Percentiles rank a stretch among this genome's conserved stretches.
Conservation (phyloP, 768 basidiomycete genomes). For the Agaricus subrufescens region DNA sequence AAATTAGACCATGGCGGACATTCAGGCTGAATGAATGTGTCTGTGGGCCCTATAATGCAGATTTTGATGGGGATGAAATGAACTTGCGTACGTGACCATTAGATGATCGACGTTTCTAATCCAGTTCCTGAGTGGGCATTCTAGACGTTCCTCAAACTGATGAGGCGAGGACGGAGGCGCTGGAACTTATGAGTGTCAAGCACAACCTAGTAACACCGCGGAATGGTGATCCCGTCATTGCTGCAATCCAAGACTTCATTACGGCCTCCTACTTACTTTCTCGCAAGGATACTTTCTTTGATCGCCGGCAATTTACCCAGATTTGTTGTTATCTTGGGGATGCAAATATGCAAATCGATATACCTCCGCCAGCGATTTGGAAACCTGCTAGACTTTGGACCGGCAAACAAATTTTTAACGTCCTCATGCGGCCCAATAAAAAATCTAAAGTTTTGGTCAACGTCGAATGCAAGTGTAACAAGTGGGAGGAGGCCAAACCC, state of each 20-base stretch:
- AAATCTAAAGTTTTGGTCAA: conserved; percentile 82
- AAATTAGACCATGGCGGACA: conserved; percentile 95
- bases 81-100: conserved; percentile 73
- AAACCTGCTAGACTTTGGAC: conserved; percentile 95
- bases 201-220: conserved; percentile 96
- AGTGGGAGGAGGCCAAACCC: conserved; percentile 70
- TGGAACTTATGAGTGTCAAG: conserved; percentile 96
- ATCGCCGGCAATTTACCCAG: conserved; percentile 92
- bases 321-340: conserved; percentile 94
- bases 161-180: conserved; percentile 94
- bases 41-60: conserved; percentile 97
- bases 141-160: conserved; percentile 98
- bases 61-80: conserved; percentile 99
- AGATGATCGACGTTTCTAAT: background rate
- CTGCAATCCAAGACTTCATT: conserved; percentile 99
- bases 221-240: conserved; percentile 98
- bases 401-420: conserved; percentile 97
- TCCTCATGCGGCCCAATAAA: conserved; percentile 93
- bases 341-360: conserved; percentile 87
- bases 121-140: background rate
- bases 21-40: conserved; percentile 99
- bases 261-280: conserved; percentile 96
- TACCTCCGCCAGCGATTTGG: conserved; percentile 92
- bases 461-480: conserved; percentile 94
- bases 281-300: conserved; percentile 87